Base-by-base conservation (phyloP, 78 protist species). In the Emiliania huxleyi region DNA sequence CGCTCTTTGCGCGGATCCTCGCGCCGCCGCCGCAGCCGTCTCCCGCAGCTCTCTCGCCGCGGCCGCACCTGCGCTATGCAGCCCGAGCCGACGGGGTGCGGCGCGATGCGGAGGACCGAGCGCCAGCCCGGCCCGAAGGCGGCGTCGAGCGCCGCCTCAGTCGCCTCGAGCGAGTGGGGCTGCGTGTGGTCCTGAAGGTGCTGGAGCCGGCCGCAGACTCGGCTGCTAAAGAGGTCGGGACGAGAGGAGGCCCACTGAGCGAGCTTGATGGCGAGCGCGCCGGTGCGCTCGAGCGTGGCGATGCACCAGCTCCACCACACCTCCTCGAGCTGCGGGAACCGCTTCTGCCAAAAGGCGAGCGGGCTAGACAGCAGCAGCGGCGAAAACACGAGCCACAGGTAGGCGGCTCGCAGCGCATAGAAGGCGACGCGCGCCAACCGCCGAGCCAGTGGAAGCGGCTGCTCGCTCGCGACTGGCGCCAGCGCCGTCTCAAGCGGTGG, bases 161-260 rank as follows among this genome's bases (percentile, higher is more conserved):
- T 91, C 15, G 0, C 48, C 12, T 42, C 18, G 52, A 37, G 5
- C 45, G 69, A n/a, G 69, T 55, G 75, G 37, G 90, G 92, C 4
- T 22, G 38, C 71, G 43, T 77, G 23, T 21, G 0, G 46, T 77
- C 87, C 25, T 91, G 93, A 90, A 91, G 71, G 42, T 40, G 90
- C 46, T 35, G 2, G 69, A 62, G 23, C 26, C 26, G 43, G 25
- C 26, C 38, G 88, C 94, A 93, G 26, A 55, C 44, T 4, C 21
- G 37, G 21, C 0, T 92, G 56, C 35, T 56, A 35, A 92, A 83
- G 15, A 94, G 55, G 75, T 94, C 95, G 3, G 43, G 12, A 2
- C 95, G 75, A 18, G 94, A 48, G 49, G 84, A 33, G n/a, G 62
- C 48, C 95, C 95, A 94, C n/a, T 94, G 95, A 19, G 94, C 93